A percentile compares a stretch with the other conserved stretches of the same genome.
Evolutionary conservation across 2,329 filamentous ascomycete genomes (phyloP).

Genomic region (Decorospora gaudefroyi): DNA sequence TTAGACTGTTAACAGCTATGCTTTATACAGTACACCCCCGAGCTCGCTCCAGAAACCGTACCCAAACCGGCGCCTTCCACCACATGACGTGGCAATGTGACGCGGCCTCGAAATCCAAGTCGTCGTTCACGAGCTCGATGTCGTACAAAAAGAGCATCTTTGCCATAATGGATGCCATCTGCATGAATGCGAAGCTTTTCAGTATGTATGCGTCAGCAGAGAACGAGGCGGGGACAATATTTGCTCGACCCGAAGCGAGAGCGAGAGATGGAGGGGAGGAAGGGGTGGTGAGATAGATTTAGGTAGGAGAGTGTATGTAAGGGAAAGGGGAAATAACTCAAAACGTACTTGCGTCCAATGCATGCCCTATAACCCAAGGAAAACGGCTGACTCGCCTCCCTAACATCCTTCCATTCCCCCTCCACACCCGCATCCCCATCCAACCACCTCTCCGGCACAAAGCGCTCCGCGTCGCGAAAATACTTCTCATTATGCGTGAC

Average conservation of each 20-base stretch:
- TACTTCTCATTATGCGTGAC: not conserved
- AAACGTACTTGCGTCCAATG: not conserved
- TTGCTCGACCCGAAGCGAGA: too few species aligned
- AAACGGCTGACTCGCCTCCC: not conserved
- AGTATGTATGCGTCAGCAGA: too few species aligned
- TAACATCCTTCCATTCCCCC: not conserved
- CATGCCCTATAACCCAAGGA: not conserved
- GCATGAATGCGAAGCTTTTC: slow-evolving; percentile 1
- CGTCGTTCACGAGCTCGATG: not conserved
- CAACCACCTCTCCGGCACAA: slow-evolving; percentile 1
- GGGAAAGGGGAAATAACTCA: too few species aligned
- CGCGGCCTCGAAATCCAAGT: not conserved
- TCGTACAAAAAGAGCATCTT: slow-evolving; percentile 1
- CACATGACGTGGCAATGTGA: slow-evolving; percentile 3
- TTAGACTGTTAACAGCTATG: too few species aligned
- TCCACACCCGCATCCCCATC: not conserved
- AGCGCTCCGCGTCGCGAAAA: not conserved
- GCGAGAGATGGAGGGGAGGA: too few species aligned
- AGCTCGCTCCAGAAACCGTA: too few species aligned
- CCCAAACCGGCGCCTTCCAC: too few species aligned
- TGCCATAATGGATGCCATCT: not conserved
- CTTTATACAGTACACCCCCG: too few species aligned
- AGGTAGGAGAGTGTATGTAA: too few species aligned
- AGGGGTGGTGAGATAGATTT: too few species aligned
- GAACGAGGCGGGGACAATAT: too few species aligned